phyloP scores from a whole-genome alignment of 1,284 basidiomycete genomes.

The Ganoderma meredithae region DNA sequence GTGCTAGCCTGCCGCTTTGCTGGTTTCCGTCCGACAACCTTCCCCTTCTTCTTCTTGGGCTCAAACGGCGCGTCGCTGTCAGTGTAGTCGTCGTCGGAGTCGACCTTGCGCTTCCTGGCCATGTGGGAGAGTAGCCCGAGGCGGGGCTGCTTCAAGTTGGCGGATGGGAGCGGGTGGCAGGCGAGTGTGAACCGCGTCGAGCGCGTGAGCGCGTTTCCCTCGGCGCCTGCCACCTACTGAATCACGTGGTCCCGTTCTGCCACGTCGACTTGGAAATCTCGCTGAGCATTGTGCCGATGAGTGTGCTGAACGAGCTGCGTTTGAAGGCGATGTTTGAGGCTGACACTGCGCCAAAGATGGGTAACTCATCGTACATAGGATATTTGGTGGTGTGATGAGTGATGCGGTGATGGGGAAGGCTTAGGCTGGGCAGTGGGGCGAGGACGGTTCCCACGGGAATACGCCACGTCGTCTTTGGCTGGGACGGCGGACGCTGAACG shows the following conservation, averaged over 20 bases:
- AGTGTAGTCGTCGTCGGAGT: slow-evolving; percentile 25
- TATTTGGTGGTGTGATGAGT: slow-evolving; percentile 30
- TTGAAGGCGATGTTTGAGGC: slow-evolving; percentile 21
- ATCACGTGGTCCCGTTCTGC: slow-evolving; percentile 19
- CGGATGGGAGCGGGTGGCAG: background rate
- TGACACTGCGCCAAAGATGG: slow-evolving; percentile 17
- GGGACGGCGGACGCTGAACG: slow-evolving; percentile 15
- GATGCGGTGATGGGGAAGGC: slow-evolving; percentile 32
- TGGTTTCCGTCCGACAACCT: slow-evolving; percentile 16
- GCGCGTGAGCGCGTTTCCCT: slow-evolving; percentile 24
- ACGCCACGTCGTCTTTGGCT: slow-evolving; percentile 42
- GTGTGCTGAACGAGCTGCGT: background rate
- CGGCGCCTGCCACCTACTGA: slow-evolving; percentile 10
- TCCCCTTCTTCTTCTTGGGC: slow-evolving; percentile 27
- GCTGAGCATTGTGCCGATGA: slow-evolving; percentile 3
- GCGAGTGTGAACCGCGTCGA: slow-evolving; percentile 18
- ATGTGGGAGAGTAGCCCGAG: slow-evolving; percentile 13
- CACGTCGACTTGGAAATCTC: slow-evolving; percentile 6
- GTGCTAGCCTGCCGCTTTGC: slow-evolving; percentile 8
- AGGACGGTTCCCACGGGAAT: slow-evolving; percentile 40
- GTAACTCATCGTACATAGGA: background rate
- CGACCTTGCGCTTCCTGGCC: slow-evolving; percentile 35
- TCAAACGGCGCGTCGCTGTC: slow-evolving; percentile 29
- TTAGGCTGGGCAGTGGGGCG: slow-evolving; percentile 19
- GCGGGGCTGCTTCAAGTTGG: background rate